A percentile compares a stretch with the other conserved stretches of the same genome.
These are phyloP conservation scores for Stenocarpella maydis DNA, from an alignment of 2,329 filamentous ascomycete genomes.

Conservation along the genomic window DNA sequence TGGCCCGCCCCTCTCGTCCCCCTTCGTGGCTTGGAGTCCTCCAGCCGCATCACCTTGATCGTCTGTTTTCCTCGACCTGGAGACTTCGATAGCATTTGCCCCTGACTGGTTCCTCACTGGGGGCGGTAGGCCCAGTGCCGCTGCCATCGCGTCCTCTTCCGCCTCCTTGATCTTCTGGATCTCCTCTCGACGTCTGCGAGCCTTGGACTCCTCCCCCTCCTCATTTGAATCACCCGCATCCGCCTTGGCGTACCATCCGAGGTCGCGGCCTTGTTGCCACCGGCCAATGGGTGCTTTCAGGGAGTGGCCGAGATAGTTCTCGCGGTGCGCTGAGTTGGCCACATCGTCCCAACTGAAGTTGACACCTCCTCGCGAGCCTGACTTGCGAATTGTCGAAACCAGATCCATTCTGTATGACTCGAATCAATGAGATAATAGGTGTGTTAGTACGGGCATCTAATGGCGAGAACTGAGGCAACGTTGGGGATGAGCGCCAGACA, in stretches of 20 bases:
- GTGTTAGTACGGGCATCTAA: neutral
- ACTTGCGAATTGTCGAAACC: slow-evolving; percentile 88
- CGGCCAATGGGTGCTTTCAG: slow-evolving; percentile 91
- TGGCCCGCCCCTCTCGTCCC: slow-evolving; percentile 35
- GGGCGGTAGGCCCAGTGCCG: slow-evolving; percentile 81
- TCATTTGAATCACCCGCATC: slow-evolving; percentile 58
- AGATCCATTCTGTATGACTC: slow-evolving; percentile 76
- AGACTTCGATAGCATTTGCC: slow-evolving; percentile 75
- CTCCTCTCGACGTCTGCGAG: slow-evolving; percentile 76
- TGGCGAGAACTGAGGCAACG: neutral
- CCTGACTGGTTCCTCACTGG: slow-evolving; percentile 66
- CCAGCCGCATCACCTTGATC: slow-evolving; percentile 41
- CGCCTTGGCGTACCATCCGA: slow-evolving; percentile 71
- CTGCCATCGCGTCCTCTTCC: slow-evolving; percentile 89
- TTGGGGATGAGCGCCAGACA: neutral
- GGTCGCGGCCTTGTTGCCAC: slow-evolving; percentile 82
- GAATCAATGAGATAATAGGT: neutral
- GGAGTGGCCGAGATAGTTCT: slow-evolving; percentile 89
- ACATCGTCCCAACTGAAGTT: slow-evolving; percentile 99
- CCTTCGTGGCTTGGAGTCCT: slow-evolving; percentile 41
- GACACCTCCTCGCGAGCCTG: slow-evolving; percentile 88
- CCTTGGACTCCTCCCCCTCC: slow-evolving; percentile 65
- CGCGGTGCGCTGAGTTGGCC: slow-evolving; percentile 83
- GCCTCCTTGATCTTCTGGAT: slow-evolving; percentile 85
- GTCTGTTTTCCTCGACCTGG: slow-evolving; percentile 47